Evolutionary conservation across 352 stramenopile species (phyloP).

Genomic region (Globisporangium nagaii): DNA sequence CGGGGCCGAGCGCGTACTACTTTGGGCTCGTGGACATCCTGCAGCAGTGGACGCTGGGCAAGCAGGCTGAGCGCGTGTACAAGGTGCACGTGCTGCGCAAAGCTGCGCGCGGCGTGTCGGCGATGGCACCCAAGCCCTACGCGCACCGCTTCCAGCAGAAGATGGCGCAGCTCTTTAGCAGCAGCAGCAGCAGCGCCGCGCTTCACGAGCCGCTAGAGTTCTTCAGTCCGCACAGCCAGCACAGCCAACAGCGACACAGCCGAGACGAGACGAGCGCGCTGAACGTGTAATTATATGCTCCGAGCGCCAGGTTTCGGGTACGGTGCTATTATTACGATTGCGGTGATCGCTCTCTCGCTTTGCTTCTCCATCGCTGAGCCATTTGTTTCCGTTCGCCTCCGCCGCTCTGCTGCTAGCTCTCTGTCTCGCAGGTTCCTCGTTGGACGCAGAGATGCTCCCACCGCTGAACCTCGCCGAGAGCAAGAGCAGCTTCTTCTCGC

Average conservation of each 20-base stretch:
- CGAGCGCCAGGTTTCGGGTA: too few species aligned
- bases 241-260: neutral
- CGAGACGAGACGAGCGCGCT: too few species aligned
- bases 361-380: too few species aligned
- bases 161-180: slow-evolving; percentile 81
- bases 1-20: slow-evolving; percentile 85
- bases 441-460: slow-evolving; percentile 24
- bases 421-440: neutral
- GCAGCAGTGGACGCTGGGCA: slow-evolving; percentile 81
- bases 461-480: slow-evolving; percentile 30
- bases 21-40: slow-evolving; percentile 88
- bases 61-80: slow-evolving; percentile 75
- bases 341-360: too few species aligned
- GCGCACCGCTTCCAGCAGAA: slow-evolving; percentile 78
- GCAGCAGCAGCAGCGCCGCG: too few species aligned
- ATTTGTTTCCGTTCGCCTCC: too few species aligned
- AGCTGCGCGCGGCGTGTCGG: slow-evolving; percentile 61
- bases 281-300: too few species aligned
- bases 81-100: slow-evolving; percentile 82
- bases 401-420: neutral
- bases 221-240: neutral
- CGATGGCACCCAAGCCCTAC: slow-evolving; percentile 65
- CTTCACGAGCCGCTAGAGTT: neutral
- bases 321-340: too few species aligned
- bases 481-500: slow-evolving; percentile 32